Evolutionary conservation across 495 filamentous ascomycete species (phyloP).

Genomic region (Penicillium soppii): DNA sequence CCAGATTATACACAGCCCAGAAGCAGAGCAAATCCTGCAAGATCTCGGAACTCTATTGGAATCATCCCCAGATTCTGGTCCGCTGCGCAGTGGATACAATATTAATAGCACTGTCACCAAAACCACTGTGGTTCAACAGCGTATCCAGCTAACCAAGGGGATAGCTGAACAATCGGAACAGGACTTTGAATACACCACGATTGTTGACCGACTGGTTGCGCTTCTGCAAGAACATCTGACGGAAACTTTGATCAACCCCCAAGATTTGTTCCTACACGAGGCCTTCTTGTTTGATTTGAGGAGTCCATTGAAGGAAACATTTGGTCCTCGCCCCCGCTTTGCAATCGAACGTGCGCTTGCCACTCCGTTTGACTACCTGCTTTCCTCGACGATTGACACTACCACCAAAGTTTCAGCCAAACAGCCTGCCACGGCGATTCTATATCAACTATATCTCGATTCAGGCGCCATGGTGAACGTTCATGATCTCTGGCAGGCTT

Average conservation of each 20-base stretch:
- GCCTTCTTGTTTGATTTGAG: constrained; percentile 80
- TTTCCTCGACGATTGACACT: constrained; percentile 51
- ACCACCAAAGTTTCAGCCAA: constrained; percentile 51
- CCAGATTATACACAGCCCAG: constrained; percentile 9
- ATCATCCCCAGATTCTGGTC: constrained; percentile 38
- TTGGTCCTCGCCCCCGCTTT: constrained; percentile 74
- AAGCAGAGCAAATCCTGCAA: constrained; percentile 20
- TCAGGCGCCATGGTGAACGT: constrained; percentile 85
- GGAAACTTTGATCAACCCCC: constrained; percentile 53
- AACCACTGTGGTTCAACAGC: constrained; percentile 84
- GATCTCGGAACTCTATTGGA: constrained; percentile 36
- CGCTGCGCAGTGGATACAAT: constrained; percentile 74
- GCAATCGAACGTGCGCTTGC: constrained; percentile 80
- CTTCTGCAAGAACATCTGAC: constrained; percentile 56
- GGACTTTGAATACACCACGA: constrained; percentile 71
- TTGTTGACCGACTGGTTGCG: constrained; percentile 64
- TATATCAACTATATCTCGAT: constrained; percentile 92
- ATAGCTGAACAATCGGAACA: constrained; percentile 71
- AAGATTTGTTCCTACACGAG: constrained; percentile 71
- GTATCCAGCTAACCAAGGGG: constrained; percentile 80
- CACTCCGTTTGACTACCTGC: constrained; percentile 82
- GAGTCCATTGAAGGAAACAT: constrained; percentile 76
- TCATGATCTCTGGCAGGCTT: constrained; percentile 86
- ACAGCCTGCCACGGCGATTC: constrained; percentile 73
- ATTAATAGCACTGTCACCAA: constrained; percentile 68